These are phyloP conservation scores for Botrytis tulipae DNA, from an alignment of 2,329 filamentous ascomycete species.

Conservation along the genomic window DNA sequence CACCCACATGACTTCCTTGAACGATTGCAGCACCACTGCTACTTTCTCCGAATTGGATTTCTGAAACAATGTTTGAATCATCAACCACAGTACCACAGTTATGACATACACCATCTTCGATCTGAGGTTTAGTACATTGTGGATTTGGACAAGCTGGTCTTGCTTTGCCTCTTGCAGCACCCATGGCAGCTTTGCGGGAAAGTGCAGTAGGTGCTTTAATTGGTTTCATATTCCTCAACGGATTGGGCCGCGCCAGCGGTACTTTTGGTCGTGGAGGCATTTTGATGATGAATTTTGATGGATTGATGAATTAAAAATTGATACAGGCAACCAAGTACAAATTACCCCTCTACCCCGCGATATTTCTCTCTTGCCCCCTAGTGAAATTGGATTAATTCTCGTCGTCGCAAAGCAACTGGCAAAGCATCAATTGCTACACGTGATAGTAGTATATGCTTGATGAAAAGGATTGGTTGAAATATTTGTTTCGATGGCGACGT, in stretches of 20 bases:
- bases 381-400: neutral
- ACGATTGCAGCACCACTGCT: constrained; percentile 83
- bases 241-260: constrained; percentile 25
- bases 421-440: constrained; percentile 6
- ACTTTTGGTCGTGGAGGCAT: constrained; percentile 10
- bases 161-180: constrained; percentile 20
- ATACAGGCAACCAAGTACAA: neutral
- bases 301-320: constrained; percentile 9
- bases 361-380: neutral
- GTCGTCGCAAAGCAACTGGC: neutral
- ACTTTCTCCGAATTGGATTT: constrained; percentile 88
- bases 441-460: constrained; percentile 12
- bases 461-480: constrained; percentile 12
- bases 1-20: constrained; percentile 83
- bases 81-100: constrained; percentile 82
- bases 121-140: constrained; percentile 58
- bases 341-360: constrained; percentile 24
- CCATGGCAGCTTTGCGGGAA: constrained; percentile 26
- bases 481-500: neutral
- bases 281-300: neutral
- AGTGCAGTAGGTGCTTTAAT: constrained; percentile 31
- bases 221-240: constrained; percentile 26
- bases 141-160: constrained; percentile 54
- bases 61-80: constrained; percentile 85
- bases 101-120: constrained; percentile 69